Base-by-base conservation (phyloP, 148 eudicot genomes). In the Chenopodium album region DNA sequence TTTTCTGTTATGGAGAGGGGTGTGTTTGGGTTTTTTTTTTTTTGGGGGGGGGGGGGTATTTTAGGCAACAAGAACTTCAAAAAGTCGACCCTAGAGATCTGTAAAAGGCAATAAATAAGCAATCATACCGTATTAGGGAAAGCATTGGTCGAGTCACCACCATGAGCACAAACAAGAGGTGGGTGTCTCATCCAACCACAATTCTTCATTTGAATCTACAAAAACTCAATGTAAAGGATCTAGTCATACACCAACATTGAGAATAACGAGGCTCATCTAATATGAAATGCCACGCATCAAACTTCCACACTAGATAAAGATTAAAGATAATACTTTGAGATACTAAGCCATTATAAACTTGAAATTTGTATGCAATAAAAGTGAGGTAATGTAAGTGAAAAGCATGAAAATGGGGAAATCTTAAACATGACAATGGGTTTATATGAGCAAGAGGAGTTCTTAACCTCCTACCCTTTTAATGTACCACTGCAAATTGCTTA, bases 91-190 rank as follows among this genome's bases (percentile, higher is more conserved):
- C 22, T n/a, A 71, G 23, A 31, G 47, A 70, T 63, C 20, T 71
- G 60, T 29, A 87, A 62, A 59, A 20, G 14, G 70, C 76, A 82
- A 73, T 34, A 77, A 67, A 75, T 52, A 80, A 41, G 66, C 69
- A 69, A 81, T 50, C 86, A 76, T 92, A 96, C 99, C 44, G 98
- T 94, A 82, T 96, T 96, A 64, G 99, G 98, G 71, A 92, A 96
- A 73, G 95, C 92, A 82, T 88, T 89, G 84, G 86, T 84, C 26
- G 99, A 85, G 80, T 96, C 99, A 84, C 99, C 99, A 75, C 99
- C 99, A 89, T 96, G 99, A 81, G 99, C 99, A 86, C 99, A 96
- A 74, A 96, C 94, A 79, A 94, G 89, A 80, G 99, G 99, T 74
- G 98, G 97, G 82, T 74, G 86, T 66, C 46, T 80, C 80, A 96